Base-by-base conservation (phyloP, 768 basidiomycete genomes). In the Boletus vermiculosoides region DNA sequence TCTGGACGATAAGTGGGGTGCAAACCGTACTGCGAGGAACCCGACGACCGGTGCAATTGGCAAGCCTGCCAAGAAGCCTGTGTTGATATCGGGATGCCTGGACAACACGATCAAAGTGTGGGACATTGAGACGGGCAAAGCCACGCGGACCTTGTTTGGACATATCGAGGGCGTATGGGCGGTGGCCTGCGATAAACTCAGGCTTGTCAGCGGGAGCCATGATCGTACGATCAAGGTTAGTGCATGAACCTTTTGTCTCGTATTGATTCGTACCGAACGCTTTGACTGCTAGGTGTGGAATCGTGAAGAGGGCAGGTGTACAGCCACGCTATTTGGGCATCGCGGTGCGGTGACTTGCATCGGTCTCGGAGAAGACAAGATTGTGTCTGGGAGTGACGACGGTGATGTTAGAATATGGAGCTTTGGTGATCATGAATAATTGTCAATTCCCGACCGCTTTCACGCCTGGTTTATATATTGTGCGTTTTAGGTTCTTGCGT, bases 91-190 rank as follows among this genome's bases (percentile, higher is more conserved):
- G 4, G 94, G 92, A 4, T 88, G 89, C 66, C 77, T 97, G 62
- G 95, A 98, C 70, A 97, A 98, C 68, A 98, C 95, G 31, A 87
- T 98, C 75, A 94, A 92, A 71, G 66, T 95, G 41, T 99, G 97
- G 97, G 94, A 98, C 66, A 84, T 98, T 28, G 92, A 95, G 64
- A 83, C 86, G 1, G 93, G 88, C 40, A 84, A 87, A 65, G 80
- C 86, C 23, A 76, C 83, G 47, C 79, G 83, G 66, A 98, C 97
- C 41, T 81, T 95, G 59, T 99, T 99, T 71, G 97, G 95, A 1
- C 95, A 98, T 71, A 94, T 98, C 64, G 97, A 99, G 69, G 97
- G 97, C 52, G 94, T 99, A 18, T 99, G 97, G 97, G 87, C 86
- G 4, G 90, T 98, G 31, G 94, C 93, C 23, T 86, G 88, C 62